Evolutionary conservation across 2,329 filamentous ascomycete genomes (phyloP), one percentile per base, ranked within the genome.

Genomic region (Neopestalotiopsis rosae): DNA sequence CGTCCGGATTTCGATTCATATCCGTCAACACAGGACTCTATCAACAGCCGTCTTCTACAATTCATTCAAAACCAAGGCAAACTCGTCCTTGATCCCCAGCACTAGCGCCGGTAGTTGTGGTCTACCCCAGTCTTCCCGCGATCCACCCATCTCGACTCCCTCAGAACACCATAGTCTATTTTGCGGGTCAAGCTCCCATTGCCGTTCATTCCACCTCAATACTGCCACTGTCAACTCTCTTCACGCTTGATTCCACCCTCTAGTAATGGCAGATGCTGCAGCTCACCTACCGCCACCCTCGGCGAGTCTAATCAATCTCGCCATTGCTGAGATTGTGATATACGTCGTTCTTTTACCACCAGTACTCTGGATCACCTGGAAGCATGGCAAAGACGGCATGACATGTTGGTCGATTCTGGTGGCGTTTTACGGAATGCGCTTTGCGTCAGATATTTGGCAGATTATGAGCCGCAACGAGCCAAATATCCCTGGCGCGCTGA

Each of bases 301-400:
- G 61, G 61, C 28, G n/a, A 63, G 61, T 24, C 17, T 63, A 14
- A 63, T 63, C 61, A 63, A 63, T 42, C 61, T 63, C 10, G 61
- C 61, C 17, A 63, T 63, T 34, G 61, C 34, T 20, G 61, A 63
- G 32, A 20, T 63, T n/a, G 61, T 42, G 32, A 63, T 63, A 24
- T 63, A 63, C 40, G 61, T 42, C 32, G 13, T 63, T 20, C n/a
- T 63, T 12, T 24, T 63, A 34, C 38, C 38, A 14, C 61, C 61
- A 63, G 20, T 42, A 17, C 32, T 63, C 9, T 63, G 32, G n/a
- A 63, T 63, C 30, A 63, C 61, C 20, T 63, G 61, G 61, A 63
- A 63, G 34, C 61, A 63, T 42, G 61, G 61, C 61, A 63, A 38
- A n/a, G 20, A 38, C n/a, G 61, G 61, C 61, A 63, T 63, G 61